Evolutionary conservation across 2,329 filamentous ascomycete genomes (phyloP), one percentile per base, ranked within the genome.

Genomic region (Diaporthe citrichinensis): DNA sequence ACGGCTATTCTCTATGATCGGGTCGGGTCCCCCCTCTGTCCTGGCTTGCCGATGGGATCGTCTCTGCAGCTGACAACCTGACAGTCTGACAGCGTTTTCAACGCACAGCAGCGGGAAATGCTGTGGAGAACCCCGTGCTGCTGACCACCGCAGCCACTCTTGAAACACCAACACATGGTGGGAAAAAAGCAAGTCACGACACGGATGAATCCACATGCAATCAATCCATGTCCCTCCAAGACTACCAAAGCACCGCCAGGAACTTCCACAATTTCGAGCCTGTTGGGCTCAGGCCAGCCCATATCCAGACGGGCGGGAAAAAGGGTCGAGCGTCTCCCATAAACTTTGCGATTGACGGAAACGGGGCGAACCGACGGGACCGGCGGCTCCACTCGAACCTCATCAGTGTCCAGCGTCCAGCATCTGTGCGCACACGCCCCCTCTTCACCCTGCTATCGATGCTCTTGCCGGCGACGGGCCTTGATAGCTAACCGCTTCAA

Each of bases 351-450:
- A 59, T 53, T 71, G 39, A 67, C 74, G 75, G 75, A 76, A 36
- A 59, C 75, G 75, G 75, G 75, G 75, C 75, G 75, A 76, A 71
- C 75, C 75, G 75, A 72, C 72, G 51, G 55, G 72, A 76, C 41
- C 57, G 69, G 44, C 49, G 75, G 68, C 58, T 62, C 75, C 72
- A 74, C 75, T 59, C 23, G 59, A 55, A 68, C 59, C 51, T 74
- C 72, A 49, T 31, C 71, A 62, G 53, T 41, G 49, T 74, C 31
- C 46, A 62, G 58, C 46, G 36, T 61, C 55, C 62, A 49, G 41
- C 53, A 74, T 74, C 75, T 74, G 72, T 76, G 72, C 72, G 72
- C 58, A 58, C 28, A 59, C 61, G n/a, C 41, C 61, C 41, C 49
- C 58, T 44, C 71, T 34, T 65, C 31, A 51, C 34, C 25, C 9